Percentiles rank a stretch among this genome's conserved stretches.
Evolutionary conservation across 1,284 basidiomycete genomes (phyloP).

Genomic region (Filobasidium uniguttulatum): DNA sequence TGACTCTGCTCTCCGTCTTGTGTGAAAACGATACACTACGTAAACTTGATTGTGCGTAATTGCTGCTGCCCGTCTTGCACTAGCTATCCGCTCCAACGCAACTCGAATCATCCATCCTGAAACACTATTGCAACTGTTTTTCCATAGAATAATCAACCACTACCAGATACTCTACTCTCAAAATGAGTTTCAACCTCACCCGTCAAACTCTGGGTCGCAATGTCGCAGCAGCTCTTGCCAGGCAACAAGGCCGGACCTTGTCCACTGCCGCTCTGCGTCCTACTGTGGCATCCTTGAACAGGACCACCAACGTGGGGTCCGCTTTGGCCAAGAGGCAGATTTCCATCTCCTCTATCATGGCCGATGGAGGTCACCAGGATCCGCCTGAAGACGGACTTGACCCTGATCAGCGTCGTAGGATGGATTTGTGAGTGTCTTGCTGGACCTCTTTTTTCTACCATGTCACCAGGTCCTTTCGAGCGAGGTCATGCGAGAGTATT

Average conservation of each 20-base stretch:
- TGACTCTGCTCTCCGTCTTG: too few relatives aligned
- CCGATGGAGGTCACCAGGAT: constrained; percentile 12
- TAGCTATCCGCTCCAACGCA: too few relatives aligned
- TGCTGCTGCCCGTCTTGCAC: too few relatives aligned
- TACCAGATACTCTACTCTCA: not conserved
- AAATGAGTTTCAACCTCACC: not conserved
- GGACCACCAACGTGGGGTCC: not conserved
- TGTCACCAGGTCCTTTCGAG: not conserved
- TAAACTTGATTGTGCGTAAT: too few relatives aligned
- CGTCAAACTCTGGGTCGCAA: too few relatives aligned
- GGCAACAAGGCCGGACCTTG: too few relatives aligned
- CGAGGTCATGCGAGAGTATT: not conserved
- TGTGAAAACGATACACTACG: too few relatives aligned
- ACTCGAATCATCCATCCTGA: too few relatives aligned
- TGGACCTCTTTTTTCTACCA: not conserved
- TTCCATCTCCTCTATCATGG: constrained; percentile 5
- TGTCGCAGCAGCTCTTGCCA: too few relatives aligned
- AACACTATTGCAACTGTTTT: too few relatives aligned
- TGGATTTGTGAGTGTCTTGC: constrained; percentile 17
- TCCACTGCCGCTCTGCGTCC: too few relatives aligned
- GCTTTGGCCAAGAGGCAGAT: constrained; percentile 3
- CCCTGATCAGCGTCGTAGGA: constrained; percentile 13
- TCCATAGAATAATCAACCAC: too few relatives aligned
- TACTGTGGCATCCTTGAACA: not conserved
- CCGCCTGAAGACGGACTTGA: constrained; percentile 15